Base-by-base conservation (phyloP, 148 eudicot genomes). In the Limonium bicolor region DNA sequence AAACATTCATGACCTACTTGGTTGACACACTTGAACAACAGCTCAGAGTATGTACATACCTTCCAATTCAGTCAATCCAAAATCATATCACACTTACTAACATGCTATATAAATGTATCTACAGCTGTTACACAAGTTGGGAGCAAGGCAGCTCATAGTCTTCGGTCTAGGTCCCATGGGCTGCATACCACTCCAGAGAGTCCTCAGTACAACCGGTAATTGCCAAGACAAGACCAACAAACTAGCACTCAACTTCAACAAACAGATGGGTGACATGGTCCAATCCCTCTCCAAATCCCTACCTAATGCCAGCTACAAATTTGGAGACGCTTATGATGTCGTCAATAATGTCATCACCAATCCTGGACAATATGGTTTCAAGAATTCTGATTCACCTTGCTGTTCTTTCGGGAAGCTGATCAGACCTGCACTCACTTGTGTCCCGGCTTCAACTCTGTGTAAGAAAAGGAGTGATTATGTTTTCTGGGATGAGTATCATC, bases 131-230 rank as follows among this genome's bases (percentile, higher is more conserved):
- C 85, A 87, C 23, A 48, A 60, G 16, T 43, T 87, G 48, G 96
- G 96, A 57, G 94, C 70, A 33, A 27, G 96, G 42, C 14, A 82
- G 38, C 42, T 87, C 59, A 71, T 79, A 68, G 78, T 79, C 25
- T 82, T 87, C 27, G 96, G 96, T 51, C 63, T 87, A 3, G 90
- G 90, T 8, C 96, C 96, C 0, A 68, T 87, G 80, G 96, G 96
- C 1, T 87, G 96, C 62, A 87, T 87, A 23, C 96, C 96, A 6
- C 80, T 87, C 13, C 96, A 87, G 40, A 65, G 96, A 50, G 86
- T 79, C 20, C 46, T 87, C 2, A 73, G 83, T 53, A 20, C 75
- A 23, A 38, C 94, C 0, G 94, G 94, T 7, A 54, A 16, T 4
- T 87, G 96, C 43, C 88, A 82, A 37, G 86, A 76, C 1, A 71